Evolutionary conservation across 345 rosid genomes (phyloP), one percentile per base, ranked within the genome.

Genomic region (Gossypium rotundifolium): DNA sequence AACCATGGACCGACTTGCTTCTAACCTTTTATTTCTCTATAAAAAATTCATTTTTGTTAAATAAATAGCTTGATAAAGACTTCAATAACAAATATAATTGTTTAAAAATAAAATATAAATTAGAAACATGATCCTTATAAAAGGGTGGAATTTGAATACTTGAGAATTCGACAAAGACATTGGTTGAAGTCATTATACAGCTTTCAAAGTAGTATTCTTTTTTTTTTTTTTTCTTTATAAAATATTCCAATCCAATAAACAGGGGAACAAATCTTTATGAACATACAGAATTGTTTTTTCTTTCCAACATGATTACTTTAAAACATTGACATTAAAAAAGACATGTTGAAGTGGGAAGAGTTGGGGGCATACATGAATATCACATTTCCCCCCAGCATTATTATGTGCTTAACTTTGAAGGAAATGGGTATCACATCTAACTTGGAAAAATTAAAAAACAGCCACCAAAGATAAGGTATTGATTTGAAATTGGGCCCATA

Each of bases 401-500:
- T 65, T 25, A 23, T 18, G 23, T 14, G 20, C 71, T 48, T 23
- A 13, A 10, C 8, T 67, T 62, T 62, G 55, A 79, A 79, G 78
- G 23, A 72, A 64, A 1, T 3, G 9, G 40, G 66, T 38, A 72
- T 22, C 79, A 44, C 55, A 45, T 77, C 81, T n/a, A 69, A 46
- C 55, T 64, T 64, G 72, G 62, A 46, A 70, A 3, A 49, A 3
- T 18, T 18, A 16, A 59, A 59, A 78, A 57, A 33, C 17, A 7
- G 61, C 51, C 20, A 22, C 17, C 53, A 9, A 20, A 71, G 22
- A 25, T 6, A 58, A 42, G 69, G 33, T 51, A 16, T 23, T 11
- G 58, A 59, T 23, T 59, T 59, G 14, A 58, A 53, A 81, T 74
- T 68, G 79, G 79, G 48, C 44, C 79, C 25, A 69, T 51, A 0